These are phyloP conservation scores for Phaseolus coccineus DNA, from an alignment of 331 rosid species.

Conservation along the genomic window DNA sequence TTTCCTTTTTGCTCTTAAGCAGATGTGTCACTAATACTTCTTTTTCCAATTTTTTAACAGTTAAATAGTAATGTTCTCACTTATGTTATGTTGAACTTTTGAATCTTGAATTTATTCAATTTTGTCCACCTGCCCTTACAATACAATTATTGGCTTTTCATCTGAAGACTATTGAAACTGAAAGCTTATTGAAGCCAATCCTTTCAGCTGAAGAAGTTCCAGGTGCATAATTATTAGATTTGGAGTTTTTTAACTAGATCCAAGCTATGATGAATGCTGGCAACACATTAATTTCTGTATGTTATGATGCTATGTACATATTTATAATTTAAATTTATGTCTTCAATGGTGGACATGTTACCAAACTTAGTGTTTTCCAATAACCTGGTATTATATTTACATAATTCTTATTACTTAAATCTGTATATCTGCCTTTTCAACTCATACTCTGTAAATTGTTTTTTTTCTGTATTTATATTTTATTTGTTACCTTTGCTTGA, in stretches of 20 bases:
- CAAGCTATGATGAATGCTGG: neutral
- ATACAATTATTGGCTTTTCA: constrained; percentile 23
- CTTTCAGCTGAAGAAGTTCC: constrained; percentile 81
- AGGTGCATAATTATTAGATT: constrained; percentile 55
- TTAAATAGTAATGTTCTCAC: constrained; percentile 11
- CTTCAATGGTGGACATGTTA: constrained; percentile 8
- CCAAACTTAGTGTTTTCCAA: neutral
- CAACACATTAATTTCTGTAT: constrained; percentile 9
- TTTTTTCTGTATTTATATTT: neutral
- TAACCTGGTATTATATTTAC: neutral
- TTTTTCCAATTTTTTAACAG: constrained; percentile 1
- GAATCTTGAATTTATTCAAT: constrained; percentile 14
- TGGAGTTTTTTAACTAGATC: constrained; percentile 15
- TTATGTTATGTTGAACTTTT: constrained; percentile 16
- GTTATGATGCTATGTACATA: constrained; percentile 10
- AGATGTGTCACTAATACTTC: constrained; percentile 16
- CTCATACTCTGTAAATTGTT: neutral
- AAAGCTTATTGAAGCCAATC: constrained; percentile 76
- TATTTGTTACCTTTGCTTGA: constrained; percentile 23
- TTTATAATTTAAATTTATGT: neutral
- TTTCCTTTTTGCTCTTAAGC: neutral
- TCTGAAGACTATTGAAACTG: constrained; percentile 85
- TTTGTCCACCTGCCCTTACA: constrained; percentile 30
- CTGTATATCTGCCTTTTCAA: neutral
- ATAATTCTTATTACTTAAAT: constrained; percentile 1